Percentiles rank a stretch among this genome's conserved stretches.
phyloP scores from a whole-genome alignment of 2,329 filamentous ascomycete species.

The Apiospora aurea region DNA sequence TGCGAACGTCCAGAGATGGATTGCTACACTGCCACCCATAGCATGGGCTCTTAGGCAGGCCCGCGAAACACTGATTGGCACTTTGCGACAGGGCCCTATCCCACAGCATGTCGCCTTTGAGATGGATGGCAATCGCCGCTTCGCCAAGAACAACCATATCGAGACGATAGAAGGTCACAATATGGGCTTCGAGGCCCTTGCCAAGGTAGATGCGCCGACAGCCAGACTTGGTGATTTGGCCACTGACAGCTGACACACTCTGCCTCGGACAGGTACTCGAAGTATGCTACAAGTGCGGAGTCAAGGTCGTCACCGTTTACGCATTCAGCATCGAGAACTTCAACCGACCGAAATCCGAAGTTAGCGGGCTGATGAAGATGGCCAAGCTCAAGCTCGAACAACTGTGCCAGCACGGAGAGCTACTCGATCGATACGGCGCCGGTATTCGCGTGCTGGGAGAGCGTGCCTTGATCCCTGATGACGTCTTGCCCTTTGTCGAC shows the following conservation, averaged over 20 bases:
- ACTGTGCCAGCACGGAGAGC: constrained; percentile 88
- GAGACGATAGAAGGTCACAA: constrained; percentile 97
- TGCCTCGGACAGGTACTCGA: constrained; percentile 74
- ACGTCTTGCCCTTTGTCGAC: constrained; percentile 89
- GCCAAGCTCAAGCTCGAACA: constrained; percentile 94
- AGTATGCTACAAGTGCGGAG: constrained; percentile 96
- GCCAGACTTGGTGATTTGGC: not conserved
- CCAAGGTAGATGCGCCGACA: constrained; percentile 65
- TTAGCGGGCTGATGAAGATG: constrained; percentile 96
- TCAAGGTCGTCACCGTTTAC: constrained; percentile 96
- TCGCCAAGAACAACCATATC: constrained; percentile 87
- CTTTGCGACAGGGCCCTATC: constrained; percentile 87
- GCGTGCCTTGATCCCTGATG: constrained; percentile 80
- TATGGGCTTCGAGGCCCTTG: constrained; percentile 92
- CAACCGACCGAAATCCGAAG: constrained; percentile 94
- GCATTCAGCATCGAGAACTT: constrained; percentile 99
- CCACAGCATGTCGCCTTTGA: constrained; percentile 98
- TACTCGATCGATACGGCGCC: constrained; percentile 92
- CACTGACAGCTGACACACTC: not conserved
- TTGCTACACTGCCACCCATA: constrained; percentile 86
- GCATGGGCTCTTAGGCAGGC: constrained; percentile 86
- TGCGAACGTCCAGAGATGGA: constrained; percentile 63
- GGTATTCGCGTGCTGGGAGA: constrained; percentile 86
- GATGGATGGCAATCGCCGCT: constrained; percentile 97
- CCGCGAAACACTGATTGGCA: constrained; percentile 85